Conservation (phyloP, 2,329 filamentous ascomycete genomes). For the Colletotrichum eleusines region DNA sequence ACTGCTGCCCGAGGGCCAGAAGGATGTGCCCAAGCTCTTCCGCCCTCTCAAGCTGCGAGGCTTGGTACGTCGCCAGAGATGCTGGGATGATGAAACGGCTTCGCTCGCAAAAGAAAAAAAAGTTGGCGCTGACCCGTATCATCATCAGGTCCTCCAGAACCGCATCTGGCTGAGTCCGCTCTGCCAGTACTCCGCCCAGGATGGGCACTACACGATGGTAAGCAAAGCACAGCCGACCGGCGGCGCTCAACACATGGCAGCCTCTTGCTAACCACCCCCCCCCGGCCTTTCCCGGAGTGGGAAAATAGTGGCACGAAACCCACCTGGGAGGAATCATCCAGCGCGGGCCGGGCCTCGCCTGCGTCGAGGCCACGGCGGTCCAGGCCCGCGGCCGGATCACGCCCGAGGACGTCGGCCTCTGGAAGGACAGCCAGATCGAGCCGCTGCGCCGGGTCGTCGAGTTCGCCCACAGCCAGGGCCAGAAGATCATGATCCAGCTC, state of each 20-base stretch:
- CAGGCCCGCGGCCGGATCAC: slow-evolving; percentile 78
- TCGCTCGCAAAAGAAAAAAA: too few relatives aligned
- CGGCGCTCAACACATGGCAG: background rate
- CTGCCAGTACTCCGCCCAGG: slow-evolving; percentile 58
- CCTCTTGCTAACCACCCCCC: background rate
- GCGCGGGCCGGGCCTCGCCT: slow-evolving; percentile 68
- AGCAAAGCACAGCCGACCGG: background rate
- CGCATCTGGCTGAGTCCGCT: slow-evolving; percentile 60
- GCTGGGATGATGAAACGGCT: too few relatives aligned
- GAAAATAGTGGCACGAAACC: slow-evolving; percentile 53
- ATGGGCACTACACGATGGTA: slow-evolving; percentile 46
- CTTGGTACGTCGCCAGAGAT: slow-evolving; percentile 54
- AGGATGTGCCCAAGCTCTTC: slow-evolving; percentile 50
- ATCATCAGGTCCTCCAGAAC: slow-evolving; percentile 46
- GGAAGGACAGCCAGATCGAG: slow-evolving; percentile 78
- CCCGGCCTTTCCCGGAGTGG: too few relatives aligned
- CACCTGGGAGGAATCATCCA: slow-evolving; percentile 54
- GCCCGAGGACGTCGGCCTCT: slow-evolving; percentile 75
- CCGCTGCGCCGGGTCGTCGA: slow-evolving; percentile 69
- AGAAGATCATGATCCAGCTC: slow-evolving; percentile 77
- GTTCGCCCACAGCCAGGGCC: slow-evolving; percentile 75
- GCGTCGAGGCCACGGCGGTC: slow-evolving; percentile 78
- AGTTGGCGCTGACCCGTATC: background rate
- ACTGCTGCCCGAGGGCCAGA: background rate
- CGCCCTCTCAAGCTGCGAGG: slow-evolving; percentile 57